Evolutionary conservation across 805 yeast species (phyloP).

Genomic region (Kodamaea sagamina): DNA sequence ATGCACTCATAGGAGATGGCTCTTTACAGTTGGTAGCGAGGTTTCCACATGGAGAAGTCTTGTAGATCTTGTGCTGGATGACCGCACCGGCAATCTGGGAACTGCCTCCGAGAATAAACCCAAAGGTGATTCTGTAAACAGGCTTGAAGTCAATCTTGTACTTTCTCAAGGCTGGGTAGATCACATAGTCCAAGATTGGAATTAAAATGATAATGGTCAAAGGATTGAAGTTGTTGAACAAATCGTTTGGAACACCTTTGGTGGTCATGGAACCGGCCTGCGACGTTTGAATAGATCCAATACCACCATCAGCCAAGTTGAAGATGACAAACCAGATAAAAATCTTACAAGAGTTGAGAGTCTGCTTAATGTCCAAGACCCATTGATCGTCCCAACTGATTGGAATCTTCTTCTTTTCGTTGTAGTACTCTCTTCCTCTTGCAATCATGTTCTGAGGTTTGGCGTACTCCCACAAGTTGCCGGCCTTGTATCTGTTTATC

Average conservation of each 20-base stretch:
- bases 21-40: slow-evolving; percentile 41
- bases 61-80: slow-evolving; percentile 49
- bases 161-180: slow-evolving; percentile 50
- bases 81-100: slow-evolving; percentile 54
- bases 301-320: slow-evolving; percentile 48
- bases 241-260: slow-evolving; percentile 57
- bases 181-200: slow-evolving; percentile 48
- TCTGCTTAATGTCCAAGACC: slow-evolving; percentile 47
- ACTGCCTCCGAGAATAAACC: slow-evolving; percentile 48
- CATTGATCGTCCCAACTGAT: slow-evolving; percentile 47
- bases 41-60: slow-evolving; percentile 55
- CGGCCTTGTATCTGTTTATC: slow-evolving; percentile 40
- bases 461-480: slow-evolving; percentile 51
- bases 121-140: slow-evolving; percentile 46
- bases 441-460: slow-evolving; percentile 44
- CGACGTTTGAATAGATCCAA: slow-evolving; percentile 49
- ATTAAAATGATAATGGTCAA: slow-evolving; percentile 53
- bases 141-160: slow-evolving; percentile 43
- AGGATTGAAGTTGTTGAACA: slow-evolving; percentile 55
- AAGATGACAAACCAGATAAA: slow-evolving; percentile 44
- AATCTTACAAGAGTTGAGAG: slow-evolving; percentile 46
- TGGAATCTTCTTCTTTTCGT: slow-evolving; percentile 20
- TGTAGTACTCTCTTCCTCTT: slow-evolving; percentile 42
- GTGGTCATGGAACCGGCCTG: slow-evolving; percentile 57
- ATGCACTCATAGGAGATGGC: slow-evolving; percentile 31